Evolutionary conservation across 2,329 filamentous ascomycete genomes (phyloP), one percentile per base, ranked within the genome.

Genomic region (Penicillium crustosum): DNA sequence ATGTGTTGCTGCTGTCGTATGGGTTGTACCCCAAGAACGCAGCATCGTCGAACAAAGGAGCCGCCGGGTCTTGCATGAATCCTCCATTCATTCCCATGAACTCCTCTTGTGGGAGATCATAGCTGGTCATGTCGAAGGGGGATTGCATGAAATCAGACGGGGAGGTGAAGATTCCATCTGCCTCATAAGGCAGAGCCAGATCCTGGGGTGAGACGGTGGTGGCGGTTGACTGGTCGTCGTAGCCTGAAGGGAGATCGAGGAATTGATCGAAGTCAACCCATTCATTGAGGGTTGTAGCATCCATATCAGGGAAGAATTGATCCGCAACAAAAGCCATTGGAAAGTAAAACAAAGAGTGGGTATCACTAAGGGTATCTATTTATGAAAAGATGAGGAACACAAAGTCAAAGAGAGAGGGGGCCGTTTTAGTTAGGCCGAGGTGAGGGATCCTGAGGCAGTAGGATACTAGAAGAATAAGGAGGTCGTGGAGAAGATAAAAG

Each of bases 231-330:
- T 70, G 66, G 48, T 67, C 68, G 27, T 69, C 70, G 57, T 70
- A 69, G 21, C 56, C 65, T 15, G 66, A 54, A 21, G 66, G 60
- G 19, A 73, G 64, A 44, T 74, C 66, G 53, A 75, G 68, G 53
- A 70, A 70, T 60, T 70, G 66, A 49, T 73, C 71, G 53, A 74
- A 73, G 59, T 74, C 71, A 36, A 71, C 59, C 64, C 66, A 70
- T 48, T 74, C 71, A 39, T 71, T 63, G 35, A 63, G 54, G 38
- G 55, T 63, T 29, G 41, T 36, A 13, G 55, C 61, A 39, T 68
- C 67, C 51, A 65, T 63, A 29, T 61, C 59, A 38, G 56, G 65
- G 49, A 71, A 65, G 53, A 66, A 66, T 54, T 67, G 65, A 39
- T 72, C 66, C 19, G 63, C 53, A 49, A 65, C 27, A 36, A 58